Percentiles rank a stretch among this genome's conserved stretches.
Evolutionary conservation across 2,329 filamentous ascomycete species (phyloP).

Genomic region (Aspergillus luchuensis): DNA sequence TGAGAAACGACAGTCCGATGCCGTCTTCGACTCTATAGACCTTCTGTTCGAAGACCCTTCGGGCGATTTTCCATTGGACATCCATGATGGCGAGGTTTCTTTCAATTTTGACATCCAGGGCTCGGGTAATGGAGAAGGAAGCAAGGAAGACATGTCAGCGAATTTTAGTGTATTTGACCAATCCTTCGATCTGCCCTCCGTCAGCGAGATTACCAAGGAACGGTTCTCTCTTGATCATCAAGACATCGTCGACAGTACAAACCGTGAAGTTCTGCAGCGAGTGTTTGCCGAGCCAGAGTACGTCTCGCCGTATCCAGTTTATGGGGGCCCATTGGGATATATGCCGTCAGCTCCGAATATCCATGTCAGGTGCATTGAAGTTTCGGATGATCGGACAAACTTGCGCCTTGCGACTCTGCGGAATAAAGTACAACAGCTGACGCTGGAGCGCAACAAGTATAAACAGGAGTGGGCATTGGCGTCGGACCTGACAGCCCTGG

Average conservation of each 20-base stretch:
- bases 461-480: slow-evolving; percentile 28
- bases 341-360: slow-evolving; percentile 33
- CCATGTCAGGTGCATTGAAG: slow-evolving; percentile 32
- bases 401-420: slow-evolving; percentile 26
- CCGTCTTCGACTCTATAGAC: slow-evolving; percentile 26
- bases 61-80: slow-evolving; percentile 13
- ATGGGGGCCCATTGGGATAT: slow-evolving; percentile 30
- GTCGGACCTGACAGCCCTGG: slow-evolving; percentile 19
- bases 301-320: slow-evolving; percentile 35
- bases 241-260: slow-evolving; percentile 26
- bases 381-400: slow-evolving; percentile 26
- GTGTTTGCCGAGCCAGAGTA: slow-evolving; percentile 26
- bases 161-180: neutral
- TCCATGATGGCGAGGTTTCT: slow-evolving; percentile 3
- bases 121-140: neutral
- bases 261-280: slow-evolving; percentile 27
- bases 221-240: slow-evolving; percentile 24
- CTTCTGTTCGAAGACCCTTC: slow-evolving; percentile 21
- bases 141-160: neutral
- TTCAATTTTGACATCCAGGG: slow-evolving; percentile 1
- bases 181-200: neutral
- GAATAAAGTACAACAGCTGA: slow-evolving; percentile 27
- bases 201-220: slow-evolving; percentile 26
- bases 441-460: slow-evolving; percentile 33
- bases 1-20: slow-evolving; percentile 19